Evolutionary conservation across 2,329 filamentous ascomycete species (phyloP).

Genomic region (Orbilia blumenaviensis): DNA sequence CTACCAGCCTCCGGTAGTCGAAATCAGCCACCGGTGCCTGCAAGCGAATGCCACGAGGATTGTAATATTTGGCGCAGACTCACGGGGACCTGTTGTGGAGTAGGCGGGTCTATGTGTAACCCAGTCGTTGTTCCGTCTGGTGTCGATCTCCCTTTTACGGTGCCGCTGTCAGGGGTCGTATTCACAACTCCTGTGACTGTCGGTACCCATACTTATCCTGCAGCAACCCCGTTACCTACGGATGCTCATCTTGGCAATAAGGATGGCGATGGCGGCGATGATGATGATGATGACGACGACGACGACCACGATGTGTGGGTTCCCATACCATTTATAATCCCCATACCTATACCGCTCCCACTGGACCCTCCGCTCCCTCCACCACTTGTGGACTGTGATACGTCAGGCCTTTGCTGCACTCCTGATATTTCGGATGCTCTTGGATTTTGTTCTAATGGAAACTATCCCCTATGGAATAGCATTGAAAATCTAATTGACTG

Average conservation of each 20-base stretch:
- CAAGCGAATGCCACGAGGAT: not conserved
- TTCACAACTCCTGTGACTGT: not conserved
- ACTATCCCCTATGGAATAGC: not conserved
- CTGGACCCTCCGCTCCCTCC: not conserved
- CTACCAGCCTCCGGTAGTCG: not conserved
- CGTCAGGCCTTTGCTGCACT: not conserved
- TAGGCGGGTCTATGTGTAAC: not conserved
- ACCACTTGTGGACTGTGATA: not conserved
- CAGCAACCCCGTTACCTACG: not conserved
- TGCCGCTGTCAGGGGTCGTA: not conserved
- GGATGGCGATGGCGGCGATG: not conserved
- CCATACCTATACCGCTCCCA: not conserved
- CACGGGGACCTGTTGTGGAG: conserved; percentile 3
- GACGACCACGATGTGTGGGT: not conserved
- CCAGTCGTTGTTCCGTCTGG: not conserved
- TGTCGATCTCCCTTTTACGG: not conserved
- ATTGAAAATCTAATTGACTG: not conserved
- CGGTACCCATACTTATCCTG: not conserved
- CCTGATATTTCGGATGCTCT: not conserved
- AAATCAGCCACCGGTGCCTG: not conserved
- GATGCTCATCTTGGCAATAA: not conserved
- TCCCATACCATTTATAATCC: not conserved
- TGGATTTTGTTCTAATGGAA: not conserved
- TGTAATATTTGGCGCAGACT: not conserved
- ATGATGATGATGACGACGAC: not conserved